A percentile compares a stretch with the other conserved stretches of the same genome.
Evolutionary conservation across 768 basidiomycete genomes (phyloP).

Genomic region (Baorangia bicolor): DNA sequence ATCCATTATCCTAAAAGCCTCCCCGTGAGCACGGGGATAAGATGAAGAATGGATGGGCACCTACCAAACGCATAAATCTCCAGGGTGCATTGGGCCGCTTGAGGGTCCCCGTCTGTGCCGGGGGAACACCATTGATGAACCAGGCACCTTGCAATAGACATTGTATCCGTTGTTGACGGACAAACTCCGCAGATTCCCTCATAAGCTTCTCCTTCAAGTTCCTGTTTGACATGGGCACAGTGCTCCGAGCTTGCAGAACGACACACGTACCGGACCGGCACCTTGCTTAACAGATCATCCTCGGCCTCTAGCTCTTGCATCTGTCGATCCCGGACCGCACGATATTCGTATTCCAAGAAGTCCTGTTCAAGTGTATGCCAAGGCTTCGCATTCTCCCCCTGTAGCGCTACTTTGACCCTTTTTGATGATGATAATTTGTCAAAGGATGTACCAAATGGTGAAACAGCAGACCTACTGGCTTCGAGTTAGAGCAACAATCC

Average conservation of each 20-base stretch:
- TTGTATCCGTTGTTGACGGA: constrained; percentile 83
- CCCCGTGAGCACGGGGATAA: not conserved
- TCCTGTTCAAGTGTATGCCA: constrained; percentile 87
- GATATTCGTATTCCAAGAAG: constrained; percentile 80
- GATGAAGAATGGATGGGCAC: constrained; percentile 13
- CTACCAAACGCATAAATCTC: constrained; percentile 85
- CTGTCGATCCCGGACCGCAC: constrained; percentile 81
- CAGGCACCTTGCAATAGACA: constrained; percentile 88
- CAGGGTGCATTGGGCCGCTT: constrained; percentile 67
- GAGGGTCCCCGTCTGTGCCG: constrained; percentile 39
- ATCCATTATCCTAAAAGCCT: constrained; percentile 62
- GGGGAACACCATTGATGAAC: constrained; percentile 80
- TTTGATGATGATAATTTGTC: constrained; percentile 2
- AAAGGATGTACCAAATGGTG: not conserved
- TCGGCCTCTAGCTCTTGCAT: constrained; percentile 89
- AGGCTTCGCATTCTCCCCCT: constrained; percentile 66
- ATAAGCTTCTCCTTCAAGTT: constrained; percentile 83
- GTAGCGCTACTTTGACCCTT: constrained; percentile 76
- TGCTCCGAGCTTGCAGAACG: not conserved
- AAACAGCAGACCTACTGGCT: constrained; percentile 67
- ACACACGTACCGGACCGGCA: constrained; percentile 71
- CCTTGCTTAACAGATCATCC: constrained; percentile 83
- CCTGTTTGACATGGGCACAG: constrained; percentile 39
- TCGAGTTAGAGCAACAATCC: constrained; percentile 72
- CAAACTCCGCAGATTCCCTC: constrained; percentile 89